A percentile compares a stretch with the other conserved stretches of the same genome.
Conservation (phyloP, 768 basidiomycete genomes). For the Candolleomyces aberdarensis region DNA sequence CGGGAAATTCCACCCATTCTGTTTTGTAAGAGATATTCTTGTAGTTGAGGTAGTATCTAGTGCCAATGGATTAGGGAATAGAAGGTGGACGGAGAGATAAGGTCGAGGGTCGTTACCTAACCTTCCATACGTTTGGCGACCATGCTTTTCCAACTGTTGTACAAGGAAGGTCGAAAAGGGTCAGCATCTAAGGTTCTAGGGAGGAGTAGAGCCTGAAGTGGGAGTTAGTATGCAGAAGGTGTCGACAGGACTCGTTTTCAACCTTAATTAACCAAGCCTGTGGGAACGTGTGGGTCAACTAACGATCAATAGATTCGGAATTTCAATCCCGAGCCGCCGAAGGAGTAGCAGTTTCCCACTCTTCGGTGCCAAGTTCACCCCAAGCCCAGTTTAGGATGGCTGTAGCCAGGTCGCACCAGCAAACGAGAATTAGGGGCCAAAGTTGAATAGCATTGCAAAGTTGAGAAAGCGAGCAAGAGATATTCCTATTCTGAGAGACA, state of each 20-base stretch:
- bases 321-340: too few species aligned
- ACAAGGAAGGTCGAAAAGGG: conserved; percentile 35
- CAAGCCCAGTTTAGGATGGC: too few species aligned
- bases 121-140: conserved; percentile 37
- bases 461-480: too few species aligned
- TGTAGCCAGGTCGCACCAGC: too few species aligned
- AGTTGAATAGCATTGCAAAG: too few species aligned
- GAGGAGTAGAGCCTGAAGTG: neutral
- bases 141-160: conserved; percentile 24
- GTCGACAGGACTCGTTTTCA: neutral
- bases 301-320: too few species aligned
- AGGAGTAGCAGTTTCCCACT: too few species aligned
- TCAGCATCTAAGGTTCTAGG: neutral
- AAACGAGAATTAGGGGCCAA: too few species aligned
- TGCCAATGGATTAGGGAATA: neutral
- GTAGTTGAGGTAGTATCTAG: conserved; percentile 27
- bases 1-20: conserved; percentile 41
- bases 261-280: neutral
- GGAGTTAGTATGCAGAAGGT: neutral
- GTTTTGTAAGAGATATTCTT: conserved; percentile 37
- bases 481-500: too few species aligned
- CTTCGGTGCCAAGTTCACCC: too few species aligned
- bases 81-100: neutral
- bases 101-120: conserved; percentile 23
- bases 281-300: too few species aligned